Percentiles rank a stretch among this genome's conserved stretches.
phyloP scores from a whole-genome alignment of 2,329 filamentous ascomycete genomes.

The Diaporthe citri region DNA sequence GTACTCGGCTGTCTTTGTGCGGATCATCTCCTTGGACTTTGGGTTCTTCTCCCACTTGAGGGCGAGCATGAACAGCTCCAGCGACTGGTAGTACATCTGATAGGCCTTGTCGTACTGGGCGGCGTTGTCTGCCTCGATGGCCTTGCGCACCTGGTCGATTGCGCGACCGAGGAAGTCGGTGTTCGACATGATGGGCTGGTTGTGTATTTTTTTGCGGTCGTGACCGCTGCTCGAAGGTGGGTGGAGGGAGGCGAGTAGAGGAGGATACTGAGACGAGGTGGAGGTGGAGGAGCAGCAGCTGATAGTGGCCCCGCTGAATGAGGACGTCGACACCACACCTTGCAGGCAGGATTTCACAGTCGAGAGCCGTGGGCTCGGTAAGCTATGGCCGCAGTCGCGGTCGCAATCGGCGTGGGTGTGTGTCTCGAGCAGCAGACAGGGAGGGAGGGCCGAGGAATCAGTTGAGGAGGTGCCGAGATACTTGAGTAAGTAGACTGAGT shows the following conservation, averaged over 20 bases:
- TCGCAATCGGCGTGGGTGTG: not conserved
- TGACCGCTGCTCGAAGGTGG: conserved; percentile 28
- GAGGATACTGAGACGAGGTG: not conserved
- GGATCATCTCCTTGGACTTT: conserved; percentile 97
- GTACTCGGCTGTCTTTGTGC: conserved; percentile 94
- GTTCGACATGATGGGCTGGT: conserved; percentile 79
- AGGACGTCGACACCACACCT: conserved; percentile 30
- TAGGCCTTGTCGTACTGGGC: conserved; percentile 98
- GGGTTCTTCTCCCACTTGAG: conserved; percentile 99
- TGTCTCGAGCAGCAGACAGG: not conserved
- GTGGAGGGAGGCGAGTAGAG: not conserved
- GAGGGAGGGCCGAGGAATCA: not conserved
- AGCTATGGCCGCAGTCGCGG: conserved; percentile 11
- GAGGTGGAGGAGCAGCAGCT: conserved; percentile 1
- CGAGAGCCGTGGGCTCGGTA: not conserved
- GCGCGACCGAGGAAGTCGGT: conserved; percentile 97
- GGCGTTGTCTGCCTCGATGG: conserved; percentile 94
- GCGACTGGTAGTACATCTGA: conserved; percentile 92
- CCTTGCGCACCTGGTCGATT: conserved; percentile 96
- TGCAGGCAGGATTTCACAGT: conserved; percentile 22
- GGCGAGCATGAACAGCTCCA: conserved; percentile 98
- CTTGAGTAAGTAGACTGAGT: conserved; percentile 9
- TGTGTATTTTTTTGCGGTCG: conserved; percentile 35
- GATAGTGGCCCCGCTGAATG: conserved; percentile 9
- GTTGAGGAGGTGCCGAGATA: conserved; percentile 19